Evolutionary conservation across 805 yeast species (phyloP), one percentile per base, ranked within the genome.

Genomic region (Candida ascalaphidarum): DNA sequence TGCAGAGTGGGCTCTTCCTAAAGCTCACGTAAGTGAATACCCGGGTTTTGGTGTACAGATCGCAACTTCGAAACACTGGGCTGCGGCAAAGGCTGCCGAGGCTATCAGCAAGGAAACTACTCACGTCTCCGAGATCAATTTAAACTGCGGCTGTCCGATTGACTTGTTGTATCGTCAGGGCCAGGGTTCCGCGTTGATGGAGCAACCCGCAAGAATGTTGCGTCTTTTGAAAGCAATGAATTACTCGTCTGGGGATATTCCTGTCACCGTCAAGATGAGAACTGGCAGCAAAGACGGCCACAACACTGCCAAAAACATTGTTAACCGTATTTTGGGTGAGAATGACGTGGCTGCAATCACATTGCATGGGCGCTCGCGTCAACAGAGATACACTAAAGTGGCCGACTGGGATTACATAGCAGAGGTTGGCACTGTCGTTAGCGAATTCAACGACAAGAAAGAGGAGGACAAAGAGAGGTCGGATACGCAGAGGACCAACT

Each of bases 131-230:
- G 97, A 92, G 48, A 62, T 92, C 39, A 92, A 92, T 50, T 68
- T 92, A 45, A 92, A 92, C 57, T 81, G 95, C 48, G 99, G 99
- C 3, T 92, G 99, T 54, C 99, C 99, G 11, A 92, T 92, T 41
- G 98, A 94, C 50, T 66, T 92, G 43, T 63, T 92, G n/a, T 92
- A 78, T 54, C 74, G 89, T 41, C 85, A 82, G 49, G 99, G 99
- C 22, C 94, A 94, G 36, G 99, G 99, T 2, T 77, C 94, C 21
- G 97, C 95, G 0, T 67, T 92, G 30, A 60, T 92, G 66, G 96
- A 86, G 37, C 85, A 82, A 44, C 94, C 95, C 7, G 78, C 94
- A 3, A 74, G 83, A 45, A 58, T 88, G 56, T 49, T 81, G 23
- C 68, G 94, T 39, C 77, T 86, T 44, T 58, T 89, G 26, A 78